A percentile compares a stretch with the other conserved stretches of the same genome.
Evolutionary conservation across 2,329 filamentous ascomycete genomes (phyloP).

Genomic region (Talaromyces piceae): DNA sequence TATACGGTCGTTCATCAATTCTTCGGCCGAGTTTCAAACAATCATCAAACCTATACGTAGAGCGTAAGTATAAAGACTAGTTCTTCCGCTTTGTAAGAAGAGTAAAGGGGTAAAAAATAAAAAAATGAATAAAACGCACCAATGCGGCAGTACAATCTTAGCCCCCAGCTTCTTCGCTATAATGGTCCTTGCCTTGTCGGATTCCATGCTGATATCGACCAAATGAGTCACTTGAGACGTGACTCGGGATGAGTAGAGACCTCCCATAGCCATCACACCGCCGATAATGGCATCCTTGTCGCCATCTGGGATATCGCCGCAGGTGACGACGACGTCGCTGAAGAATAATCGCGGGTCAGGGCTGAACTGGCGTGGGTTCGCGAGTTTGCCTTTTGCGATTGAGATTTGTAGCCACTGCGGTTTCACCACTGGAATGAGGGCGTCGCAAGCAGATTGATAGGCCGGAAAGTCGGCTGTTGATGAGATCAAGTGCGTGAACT

Average conservation of each 20-base stretch:
- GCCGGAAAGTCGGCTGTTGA: conserved; percentile 86
- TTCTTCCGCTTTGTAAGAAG: too few species aligned
- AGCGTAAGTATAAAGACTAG: not conserved
- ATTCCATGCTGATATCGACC: conserved; percentile 69
- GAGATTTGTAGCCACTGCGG: conserved; percentile 72
- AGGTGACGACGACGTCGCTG: conserved; percentile 72
- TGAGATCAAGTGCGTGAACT: conserved; percentile 60
- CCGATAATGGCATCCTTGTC: conserved; percentile 92
- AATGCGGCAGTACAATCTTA: conserved; percentile 88
- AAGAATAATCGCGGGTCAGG: conserved; percentile 90
- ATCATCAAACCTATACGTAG: conserved; percentile 83
- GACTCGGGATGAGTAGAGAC: conserved; percentile 65
- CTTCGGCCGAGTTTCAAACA: conserved; percentile 87
- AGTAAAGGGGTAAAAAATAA: too few species aligned
- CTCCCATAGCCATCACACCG: conserved; percentile 81
- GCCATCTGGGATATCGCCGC: conserved; percentile 72
- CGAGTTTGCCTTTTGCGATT: conserved; percentile 60
- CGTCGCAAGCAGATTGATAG: conserved; percentile 65
- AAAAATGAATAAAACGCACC: conserved; percentile 43
- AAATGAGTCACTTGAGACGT: conserved; percentile 78
- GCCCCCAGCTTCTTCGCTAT: conserved; percentile 58
- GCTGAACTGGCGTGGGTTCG: conserved; percentile 74
- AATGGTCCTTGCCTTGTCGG: conserved; percentile 56
- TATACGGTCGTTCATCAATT: conserved; percentile 82
- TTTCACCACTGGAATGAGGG: conserved; percentile 77